Base-by-base conservation (phyloP, 768 basidiomycete species). In the Mycena belliarum region DNA sequence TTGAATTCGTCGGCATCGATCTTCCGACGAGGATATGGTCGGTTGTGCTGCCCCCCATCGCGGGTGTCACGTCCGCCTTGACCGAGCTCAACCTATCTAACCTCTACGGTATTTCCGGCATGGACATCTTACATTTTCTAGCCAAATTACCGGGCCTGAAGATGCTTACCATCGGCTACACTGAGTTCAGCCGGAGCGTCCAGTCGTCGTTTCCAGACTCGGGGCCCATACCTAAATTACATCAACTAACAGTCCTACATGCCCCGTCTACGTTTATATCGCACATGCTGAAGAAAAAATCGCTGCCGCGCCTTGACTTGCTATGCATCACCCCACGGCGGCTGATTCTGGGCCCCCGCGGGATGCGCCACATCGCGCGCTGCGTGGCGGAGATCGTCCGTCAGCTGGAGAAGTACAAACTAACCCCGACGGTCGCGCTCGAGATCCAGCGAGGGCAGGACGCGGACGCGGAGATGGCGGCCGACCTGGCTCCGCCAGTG, bases 141-240 rank as follows among this genome's bases (percentile, higher is more conserved):
- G 42, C 51, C 51, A 63, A 54, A 50, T 49, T 63, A 18, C 41
- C 50, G 5, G 55, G 44, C 20, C 58, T 63, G 2, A 52, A 49
- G 24, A 29, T 15, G 16, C 55, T 59, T 7, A 52, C 50, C 47
- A 54, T 63, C 33, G 58, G 62, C 2, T 60, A 63, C 38, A 63
- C 62, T 18, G 62, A 63, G 29, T 63, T 57, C 55, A 56, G 51
- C 49, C 33, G 50, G 15, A 51, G 26, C 20, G 41, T 57, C 25
- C 62, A 63, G 37, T 60, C 55, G 7, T 38, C 58, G 14, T 63
- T 47, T 23, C 58, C 62, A 29, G 62, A 59, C 43, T 57, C 58
- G 12, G 57, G 29, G 20, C 58, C 58, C 24, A 29, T 52, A 5
- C 58, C 62, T 7, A 60, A 49, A 29, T 29, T 63, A 4, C 41